Percentiles rank a stretch among this genome's conserved stretches.
Evolutionary conservation across 2,329 filamentous ascomycete species (phyloP).

Genomic region (Moelleriella libera): DNA sequence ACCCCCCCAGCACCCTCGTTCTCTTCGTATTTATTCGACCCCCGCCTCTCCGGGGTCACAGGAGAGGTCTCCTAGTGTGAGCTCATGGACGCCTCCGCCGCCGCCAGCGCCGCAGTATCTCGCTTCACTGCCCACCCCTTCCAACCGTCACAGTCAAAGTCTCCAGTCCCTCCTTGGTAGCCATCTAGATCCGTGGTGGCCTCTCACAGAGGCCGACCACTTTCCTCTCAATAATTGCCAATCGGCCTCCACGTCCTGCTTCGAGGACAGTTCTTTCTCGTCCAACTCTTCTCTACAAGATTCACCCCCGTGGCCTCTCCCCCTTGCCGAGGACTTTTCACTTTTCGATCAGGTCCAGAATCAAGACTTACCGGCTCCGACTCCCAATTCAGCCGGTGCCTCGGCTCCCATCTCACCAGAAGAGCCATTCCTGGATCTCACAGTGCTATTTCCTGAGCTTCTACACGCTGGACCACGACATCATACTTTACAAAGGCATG

Average conservation of each 20-base stretch:
- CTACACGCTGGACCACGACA: slow-evolving; percentile 1
- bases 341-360: neutral
- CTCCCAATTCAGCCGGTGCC: neutral
- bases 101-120: neutral
- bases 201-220: slow-evolving; percentile 1
- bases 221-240: neutral
- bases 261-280: neutral
- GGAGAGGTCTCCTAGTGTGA: slow-evolving; percentile 10
- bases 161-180: slow-evolving; percentile 6
- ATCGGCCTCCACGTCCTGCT: slow-evolving; percentile 1
- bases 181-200: slow-evolving; percentile 3
- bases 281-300: neutral
- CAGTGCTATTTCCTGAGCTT: neutral
- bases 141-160: slow-evolving; percentile 5
- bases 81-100: slow-evolving; percentile 7
- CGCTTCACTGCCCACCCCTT: neutral
- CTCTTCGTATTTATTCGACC: neutral
- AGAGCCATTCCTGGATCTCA: neutral
- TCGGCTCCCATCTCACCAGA: neutral
- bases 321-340: neutral
- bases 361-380: neutral
- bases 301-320: neutral
- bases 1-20: neutral
- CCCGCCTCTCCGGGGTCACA: slow-evolving; percentile 4
- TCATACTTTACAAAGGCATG: neutral